Evolutionary conservation across 2,329 filamentous ascomycete species (phyloP), one percentile per base, ranked within the genome.

Genomic region (Berkeleyomyces basicola): DNA sequence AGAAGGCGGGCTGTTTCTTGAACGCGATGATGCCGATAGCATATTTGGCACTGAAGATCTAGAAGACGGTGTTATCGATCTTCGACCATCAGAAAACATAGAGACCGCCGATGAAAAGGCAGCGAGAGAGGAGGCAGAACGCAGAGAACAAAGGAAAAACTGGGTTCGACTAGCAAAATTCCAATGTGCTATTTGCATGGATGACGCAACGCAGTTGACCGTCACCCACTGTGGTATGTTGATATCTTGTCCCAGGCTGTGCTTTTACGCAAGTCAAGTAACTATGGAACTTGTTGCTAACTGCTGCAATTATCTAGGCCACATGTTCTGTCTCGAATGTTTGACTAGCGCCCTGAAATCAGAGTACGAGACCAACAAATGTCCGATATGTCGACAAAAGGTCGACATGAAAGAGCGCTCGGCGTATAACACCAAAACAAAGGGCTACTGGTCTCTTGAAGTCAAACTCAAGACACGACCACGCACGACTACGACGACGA

Each of bases 141-240:
- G 75, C 75, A 9, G 73, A 77, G 61, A 73, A 75, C 59, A 78
- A 80, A 44, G 63, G 62, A 59, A 79, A 77, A 9, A 75, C 39
- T 64, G 72, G 59, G 70, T 76, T 68, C 82, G 80, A 69, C 70
- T 86, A 14, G 74, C 76, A 53, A 74, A 75, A 3, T 83, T 85
- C 58, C 81, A 85, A 70, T 86, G 83, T 66, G 81, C 83, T 51
- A 86, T 86, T 64, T 86, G 83, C 71, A 83, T 86, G 81, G 83
- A 86, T 65, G 76, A 82, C 65, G 78, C 76, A 36, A 78, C 77
- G 1, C 74, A 76, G 37, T 68, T 86, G 65, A 84, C 82, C 1
- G 79, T 85, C 55, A 86, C 83, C 2, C 81, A 85, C 70, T 86
- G 83, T 71, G 83, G 83, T 86, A 80, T 66, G 81, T 23, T 23